Evolutionary conservation across 352 stramenopile genomes (phyloP).

Genomic region (Globisporangium recalcitrans): DNA sequence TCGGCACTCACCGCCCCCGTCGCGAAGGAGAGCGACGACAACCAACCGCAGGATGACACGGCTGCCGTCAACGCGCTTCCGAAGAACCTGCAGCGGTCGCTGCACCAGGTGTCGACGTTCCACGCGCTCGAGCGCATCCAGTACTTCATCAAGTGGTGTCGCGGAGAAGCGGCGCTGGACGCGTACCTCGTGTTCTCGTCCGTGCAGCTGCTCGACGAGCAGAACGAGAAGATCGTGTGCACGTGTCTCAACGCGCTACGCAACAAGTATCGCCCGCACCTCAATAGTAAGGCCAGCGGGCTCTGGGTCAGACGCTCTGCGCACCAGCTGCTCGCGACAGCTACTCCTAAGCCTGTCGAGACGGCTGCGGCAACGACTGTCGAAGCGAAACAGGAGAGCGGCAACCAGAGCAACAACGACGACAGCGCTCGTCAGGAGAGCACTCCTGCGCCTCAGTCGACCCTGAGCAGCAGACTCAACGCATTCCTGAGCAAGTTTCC

Average conservation of each 20-base stretch:
- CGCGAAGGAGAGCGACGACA: constrained; percentile 12
- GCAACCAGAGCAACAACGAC: constrained; percentile 10
- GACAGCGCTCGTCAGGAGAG: not conserved
- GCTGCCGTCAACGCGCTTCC: constrained; percentile 27
- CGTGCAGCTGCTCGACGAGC: constrained; percentile 74
- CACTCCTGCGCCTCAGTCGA: not conserved
- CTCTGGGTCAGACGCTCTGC: constrained; percentile 11
- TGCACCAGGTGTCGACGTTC: constrained; percentile 70
- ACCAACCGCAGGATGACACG: constrained; percentile 8
- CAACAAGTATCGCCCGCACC: constrained; percentile 42
- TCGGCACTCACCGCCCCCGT: constrained; percentile 32
- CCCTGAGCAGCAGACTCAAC: constrained; percentile 32
- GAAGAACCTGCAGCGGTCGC: constrained; percentile 67
- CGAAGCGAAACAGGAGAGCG: constrained; percentile 2
- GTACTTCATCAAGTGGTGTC: constrained; percentile 84
- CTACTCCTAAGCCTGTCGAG: not conserved
- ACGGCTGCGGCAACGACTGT: not conserved
- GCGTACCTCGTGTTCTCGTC: constrained; percentile 75
- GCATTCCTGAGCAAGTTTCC: constrained; percentile 72
- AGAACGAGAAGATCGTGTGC: constrained; percentile 58
- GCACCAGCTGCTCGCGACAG: not conserved
- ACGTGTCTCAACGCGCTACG: constrained; percentile 57
- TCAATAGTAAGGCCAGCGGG: constrained; percentile 3
- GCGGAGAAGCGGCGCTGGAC: constrained; percentile 42
- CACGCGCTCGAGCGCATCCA: constrained; percentile 80